Percentiles rank a stretch among this genome's conserved stretches.
phyloP scores from a whole-genome alignment of 2,329 filamentous ascomycete genomes.

The Reticulascus tulasneorum region DNA sequence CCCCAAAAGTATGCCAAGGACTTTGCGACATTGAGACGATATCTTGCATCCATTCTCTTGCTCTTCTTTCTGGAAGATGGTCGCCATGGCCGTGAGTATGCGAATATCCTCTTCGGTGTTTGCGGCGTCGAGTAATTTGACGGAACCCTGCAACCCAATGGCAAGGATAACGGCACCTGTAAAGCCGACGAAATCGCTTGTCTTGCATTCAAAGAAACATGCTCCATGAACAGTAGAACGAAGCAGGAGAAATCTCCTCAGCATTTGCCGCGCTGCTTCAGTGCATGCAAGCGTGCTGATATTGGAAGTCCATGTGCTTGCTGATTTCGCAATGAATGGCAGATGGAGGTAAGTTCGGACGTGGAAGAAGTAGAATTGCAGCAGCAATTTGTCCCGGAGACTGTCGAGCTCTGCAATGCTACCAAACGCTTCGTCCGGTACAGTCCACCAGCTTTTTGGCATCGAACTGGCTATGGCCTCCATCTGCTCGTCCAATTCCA shows the following conservation, averaged over 20 bases:
- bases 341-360: constrained; percentile 39
- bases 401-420: constrained; percentile 21
- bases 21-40: constrained; percentile 15
- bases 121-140: not conserved
- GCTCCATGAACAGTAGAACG: constrained; percentile 22
- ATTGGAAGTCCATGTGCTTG: constrained; percentile 32
- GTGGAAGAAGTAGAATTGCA: constrained; percentile 39
- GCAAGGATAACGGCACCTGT: constrained; percentile 37
- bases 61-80: constrained; percentile 7
- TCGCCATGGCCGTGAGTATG: constrained; percentile 3
- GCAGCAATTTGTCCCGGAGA: constrained; percentile 31
- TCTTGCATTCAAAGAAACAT: constrained; percentile 40
- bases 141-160: constrained; percentile 33
- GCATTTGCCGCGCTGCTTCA: constrained; percentile 33
- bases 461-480: constrained; percentile 30
- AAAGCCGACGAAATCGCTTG: constrained; percentile 42
- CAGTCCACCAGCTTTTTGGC: constrained; percentile 33
- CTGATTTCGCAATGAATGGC: constrained; percentile 38
- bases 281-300: constrained; percentile 31
- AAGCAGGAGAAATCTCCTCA: constrained; percentile 33
- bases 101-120: constrained; percentile 6
- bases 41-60: constrained; percentile 9
- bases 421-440: constrained; percentile 17
- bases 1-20: constrained; percentile 9
- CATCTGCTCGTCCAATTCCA: constrained; percentile 38